Base-by-base conservation (phyloP, 164 flowering plant genomes). In the Warburgia ugandensis region DNA sequence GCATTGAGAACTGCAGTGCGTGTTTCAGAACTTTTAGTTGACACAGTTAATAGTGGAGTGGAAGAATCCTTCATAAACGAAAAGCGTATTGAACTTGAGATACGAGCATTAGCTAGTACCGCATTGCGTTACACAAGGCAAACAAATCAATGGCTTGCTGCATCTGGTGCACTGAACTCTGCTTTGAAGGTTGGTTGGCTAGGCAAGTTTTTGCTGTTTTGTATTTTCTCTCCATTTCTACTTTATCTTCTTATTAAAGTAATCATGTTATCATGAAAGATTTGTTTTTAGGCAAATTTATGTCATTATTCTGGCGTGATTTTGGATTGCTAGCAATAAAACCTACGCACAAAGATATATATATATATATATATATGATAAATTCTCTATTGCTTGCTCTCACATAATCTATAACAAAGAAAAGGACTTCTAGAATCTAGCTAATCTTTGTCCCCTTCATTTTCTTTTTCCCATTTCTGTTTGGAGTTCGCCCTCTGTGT, bases 141-240 rank as follows among this genome's bases (percentile, higher is more conserved):
- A 61, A 83, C 87, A 26, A 76, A 89, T 71, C 88, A 82, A 31
- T 89, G 97, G 95, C 83, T 86, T n/a, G 68, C 81, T 6, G 79
- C 90, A 19, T 62, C 97, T 62, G 84, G 65, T 45, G 46, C 95
- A 1, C 29, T 84, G 16, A 86, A 86, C 68, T 61, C 83, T 30
- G 83, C 84, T 7, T 39, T 89, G 17, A 89, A 89, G 95, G 97
- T 84, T 39, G 7, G 20, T 39, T 16, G 20, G 43, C 43, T 39
- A 7, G 21, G 3, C 19, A 16, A 5, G 4, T 7, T 16, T 14
- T 5, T 22, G 21, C 43, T 37, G 14, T 7, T 6, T 14, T 14
- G 16, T 39, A 5, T 1, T 12, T 23, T 14, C 6, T 3, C 14
- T 25, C 8, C 14, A 3, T 23, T 1, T 21, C n/a, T 3, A 3